These are phyloP conservation scores for Trichocladium antarcticum DNA, from an alignment of 495 filamentous ascomycete species.

Conservation along the genomic window DNA sequence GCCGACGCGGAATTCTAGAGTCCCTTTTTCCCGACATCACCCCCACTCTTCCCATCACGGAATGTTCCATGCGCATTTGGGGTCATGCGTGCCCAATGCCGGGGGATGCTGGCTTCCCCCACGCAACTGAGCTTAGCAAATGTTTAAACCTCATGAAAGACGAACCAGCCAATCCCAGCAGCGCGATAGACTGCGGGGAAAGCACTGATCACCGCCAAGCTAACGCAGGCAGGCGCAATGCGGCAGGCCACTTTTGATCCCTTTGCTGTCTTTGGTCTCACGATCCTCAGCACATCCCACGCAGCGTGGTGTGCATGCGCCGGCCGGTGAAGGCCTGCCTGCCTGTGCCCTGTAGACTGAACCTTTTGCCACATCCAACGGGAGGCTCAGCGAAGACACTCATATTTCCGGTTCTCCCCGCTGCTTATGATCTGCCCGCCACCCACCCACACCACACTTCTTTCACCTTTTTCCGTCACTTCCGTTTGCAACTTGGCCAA, in stretches of 20 bases:
- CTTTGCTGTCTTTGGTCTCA: neutral
- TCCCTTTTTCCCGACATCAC: neutral
- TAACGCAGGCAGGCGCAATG: slow-evolving; percentile 18
- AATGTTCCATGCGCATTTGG: neutral
- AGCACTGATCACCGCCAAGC: slow-evolving; percentile 12
- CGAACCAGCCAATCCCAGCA: slow-evolving; percentile 3
- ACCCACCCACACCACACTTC: no score
- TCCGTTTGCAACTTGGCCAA: no score
- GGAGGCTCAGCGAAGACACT: no score
- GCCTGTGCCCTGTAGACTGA: no score
- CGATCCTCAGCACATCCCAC: neutral
- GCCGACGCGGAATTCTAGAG: no score
- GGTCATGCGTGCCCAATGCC: neutral
- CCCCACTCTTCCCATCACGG: neutral
- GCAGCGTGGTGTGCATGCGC: neutral
- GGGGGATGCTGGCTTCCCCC: slow-evolving; percentile 10
- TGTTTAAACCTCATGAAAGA: slow-evolving; percentile 21
- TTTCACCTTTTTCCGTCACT: no score
- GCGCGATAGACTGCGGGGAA: slow-evolving; percentile 18
- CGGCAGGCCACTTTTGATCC: neutral
- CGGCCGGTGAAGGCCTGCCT: no score
- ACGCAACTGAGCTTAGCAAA: slow-evolving; percentile 22
- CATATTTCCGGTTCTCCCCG: no score
- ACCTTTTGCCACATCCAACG: no score
- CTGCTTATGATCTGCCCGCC: no score